phyloP scores from a whole-genome alignment of 1,284 basidiomycete genomes.

The Leccinum pachyderme region DNA sequence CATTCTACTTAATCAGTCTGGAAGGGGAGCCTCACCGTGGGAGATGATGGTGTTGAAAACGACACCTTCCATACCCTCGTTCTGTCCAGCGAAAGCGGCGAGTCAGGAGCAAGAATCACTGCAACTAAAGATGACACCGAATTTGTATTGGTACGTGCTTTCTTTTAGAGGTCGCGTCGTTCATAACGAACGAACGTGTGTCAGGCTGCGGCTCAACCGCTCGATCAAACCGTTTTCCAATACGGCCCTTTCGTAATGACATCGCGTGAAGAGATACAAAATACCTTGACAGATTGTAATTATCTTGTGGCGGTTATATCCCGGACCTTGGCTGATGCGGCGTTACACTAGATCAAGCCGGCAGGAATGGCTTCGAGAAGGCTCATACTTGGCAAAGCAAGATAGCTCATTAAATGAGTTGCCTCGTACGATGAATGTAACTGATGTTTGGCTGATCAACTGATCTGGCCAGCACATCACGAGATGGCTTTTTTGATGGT shows the following conservation, averaged over 20 bases:
- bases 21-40: conserved; percentile 64
- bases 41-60: conserved; percentile 48
- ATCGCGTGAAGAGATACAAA: conserved; percentile 73
- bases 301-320: conserved; percentile 5
- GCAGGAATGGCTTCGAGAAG: conserved; percentile 87
- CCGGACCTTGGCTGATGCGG: conserved; percentile 1
- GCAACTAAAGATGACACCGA: conserved; percentile 63
- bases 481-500: conserved; percentile 1
- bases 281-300: conserved; percentile 82
- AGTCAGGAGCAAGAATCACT: conserved; percentile 63
- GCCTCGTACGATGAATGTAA: not conserved
- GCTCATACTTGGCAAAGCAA: conserved; percentile 85
- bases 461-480: not conserved
- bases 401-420: conserved; percentile 52
- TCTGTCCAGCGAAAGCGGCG: conserved; percentile 52
- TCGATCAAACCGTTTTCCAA: conserved; percentile 86
- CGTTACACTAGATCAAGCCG: conserved; percentile 55
- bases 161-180: not conserved
- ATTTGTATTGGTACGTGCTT: conserved; percentile 58
- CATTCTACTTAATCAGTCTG: conserved; percentile 46
- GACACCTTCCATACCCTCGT: conserved; percentile 78
- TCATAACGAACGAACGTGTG: conserved; percentile 17
- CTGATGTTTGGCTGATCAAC: too few relatives aligned
- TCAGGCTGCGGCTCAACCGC: conserved; percentile 82
- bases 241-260: conserved; percentile 91